A percentile compares a stretch with the other conserved stretches of the same genome.
Conservation (phyloP, 2,329 filamentous ascomycete genomes). For the Exophiala sp. region DNA sequence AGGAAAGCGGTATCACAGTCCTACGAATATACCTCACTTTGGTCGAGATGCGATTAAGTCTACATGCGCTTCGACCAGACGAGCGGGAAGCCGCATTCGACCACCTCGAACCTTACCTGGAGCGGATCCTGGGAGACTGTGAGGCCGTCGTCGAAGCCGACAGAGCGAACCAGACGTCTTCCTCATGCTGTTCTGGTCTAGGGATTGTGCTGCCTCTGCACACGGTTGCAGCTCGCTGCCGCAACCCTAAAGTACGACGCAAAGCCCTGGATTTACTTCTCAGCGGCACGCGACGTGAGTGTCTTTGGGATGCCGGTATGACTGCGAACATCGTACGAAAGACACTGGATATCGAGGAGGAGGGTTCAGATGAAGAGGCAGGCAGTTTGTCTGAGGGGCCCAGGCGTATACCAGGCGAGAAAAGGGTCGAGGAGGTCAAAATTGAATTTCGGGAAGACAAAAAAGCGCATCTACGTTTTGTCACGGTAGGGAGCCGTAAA, state of each 20-base stretch:
- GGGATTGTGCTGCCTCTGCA: conserved; percentile 65
- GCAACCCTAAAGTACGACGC: conserved; percentile 55
- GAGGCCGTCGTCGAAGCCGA: background rate
- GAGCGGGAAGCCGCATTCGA: conserved; percentile 10
- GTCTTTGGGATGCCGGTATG: conserved; percentile 57
- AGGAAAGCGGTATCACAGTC: background rate
- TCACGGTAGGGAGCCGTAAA: conserved; percentile 11
- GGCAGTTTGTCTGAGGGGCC: background rate
- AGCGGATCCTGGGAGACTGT: conserved; percentile 8
- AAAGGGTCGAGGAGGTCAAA: conserved; percentile 12
- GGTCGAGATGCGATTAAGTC: conserved; percentile 5
- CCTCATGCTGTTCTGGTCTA: conserved; percentile 31
- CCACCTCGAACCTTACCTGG: conserved; percentile 1
- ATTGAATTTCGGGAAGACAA: conserved; percentile 5
- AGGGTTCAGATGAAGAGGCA: background rate
- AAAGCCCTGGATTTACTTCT: conserved; percentile 60
- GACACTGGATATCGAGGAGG: conserved; percentile 10
- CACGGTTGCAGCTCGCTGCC: conserved; percentile 63
- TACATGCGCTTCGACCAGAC: conserved; percentile 4
- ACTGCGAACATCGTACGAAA: conserved; percentile 9
- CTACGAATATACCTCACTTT: conserved; percentile 13
- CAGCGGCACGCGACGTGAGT: conserved; percentile 57
- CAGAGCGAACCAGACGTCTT: background rate
- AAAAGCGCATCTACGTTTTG: conserved; percentile 6
- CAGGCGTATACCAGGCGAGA: background rate